phyloP scores from a whole-genome alignment of 768 basidiomycete species.

The Panaeolus cyanescens region DNA sequence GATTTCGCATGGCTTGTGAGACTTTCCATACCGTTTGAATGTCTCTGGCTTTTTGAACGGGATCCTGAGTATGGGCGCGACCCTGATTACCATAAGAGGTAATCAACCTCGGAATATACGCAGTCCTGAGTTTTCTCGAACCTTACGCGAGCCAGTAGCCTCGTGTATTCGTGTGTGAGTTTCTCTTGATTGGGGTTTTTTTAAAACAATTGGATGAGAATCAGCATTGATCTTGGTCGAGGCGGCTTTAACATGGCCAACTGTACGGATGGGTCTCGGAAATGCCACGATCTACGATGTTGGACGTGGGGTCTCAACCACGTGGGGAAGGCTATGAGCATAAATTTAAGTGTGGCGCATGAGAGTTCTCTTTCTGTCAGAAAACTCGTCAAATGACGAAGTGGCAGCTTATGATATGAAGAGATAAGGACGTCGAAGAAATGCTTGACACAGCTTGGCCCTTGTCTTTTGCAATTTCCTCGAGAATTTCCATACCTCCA shows the following conservation, averaged over 20 bases:
- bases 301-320: slow-evolving; percentile 10
- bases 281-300: slow-evolving; percentile 5
- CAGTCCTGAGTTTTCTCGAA: slow-evolving; percentile 37
- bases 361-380: slow-evolving; percentile 2
- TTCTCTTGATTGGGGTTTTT: neutral
- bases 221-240: slow-evolving; percentile 12
- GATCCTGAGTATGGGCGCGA: slow-evolving; percentile 1
- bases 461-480: neutral
- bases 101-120: neutral
- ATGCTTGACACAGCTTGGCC: neutral
- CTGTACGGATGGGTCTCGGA: neutral
- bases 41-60: neutral
- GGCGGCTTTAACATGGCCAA: slow-evolving; percentile 15
- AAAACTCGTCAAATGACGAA: slow-evolving; percentile 3
- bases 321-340: slow-evolving; percentile 10
- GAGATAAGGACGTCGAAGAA: neutral
- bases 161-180: slow-evolving; percentile 13
- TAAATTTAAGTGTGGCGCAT: slow-evolving; percentile 4
- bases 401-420: neutral
- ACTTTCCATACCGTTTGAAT: neutral
- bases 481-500: neutral
- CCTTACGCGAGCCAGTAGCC: slow-evolving; percentile 43
- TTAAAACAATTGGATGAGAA: slow-evolving; percentile 2
- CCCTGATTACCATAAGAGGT: neutral
- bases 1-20: neutral